Base-by-base conservation (phyloP, 768 basidiomycete genomes). In the Dendrothele bispora region DNA sequence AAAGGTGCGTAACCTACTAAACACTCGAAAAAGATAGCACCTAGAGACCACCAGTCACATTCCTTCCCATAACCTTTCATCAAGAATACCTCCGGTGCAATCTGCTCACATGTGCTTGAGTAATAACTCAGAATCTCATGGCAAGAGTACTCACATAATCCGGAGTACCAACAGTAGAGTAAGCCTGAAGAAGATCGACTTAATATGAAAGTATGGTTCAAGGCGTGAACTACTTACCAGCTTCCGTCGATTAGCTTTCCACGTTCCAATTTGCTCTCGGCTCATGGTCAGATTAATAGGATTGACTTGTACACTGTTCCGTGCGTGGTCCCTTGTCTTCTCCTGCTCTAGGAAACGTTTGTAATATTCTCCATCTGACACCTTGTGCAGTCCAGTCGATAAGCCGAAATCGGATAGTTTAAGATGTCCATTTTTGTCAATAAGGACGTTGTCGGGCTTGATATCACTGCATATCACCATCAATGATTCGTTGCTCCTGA, bases 21-120 rank as follows among this genome's bases (percentile, higher is more conserved):
- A 68, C 95, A 98, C 68, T 99, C 95, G 63, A 95, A 99, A 84
- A 95, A 97, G 66, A 99, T 98, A 5, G 95, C 95, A 11, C 95
- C 95, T 46, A 99, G 71, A 29, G 95, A 98, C 95, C 95, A 99
- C 95, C 95, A 99, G 68, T 99, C 95, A 62, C 95, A 98, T 68
- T 98, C 95, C 67, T 95, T 95, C 39, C 94, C 93, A 58, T 99
- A 99, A 4, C 95, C 95, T 62, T 95, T 88, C 73, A 95, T 87
- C 64, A 93, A 70, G 77, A 99, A 98, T 57, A 98, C 95, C 61
- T 98, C 95, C 3, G 95, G 95, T 0, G 95, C 94, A 59, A 98
- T 98, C 79, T 95, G 80, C 41, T 52, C 42, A 22, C 36, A 25
- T 17, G 7, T 5, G 29, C 29, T 17, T 26, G 32, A 20, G 30